phyloP scores from a whole-genome alignment of 2,329 filamentous ascomycete species.

The Cadophora sp. region DNA sequence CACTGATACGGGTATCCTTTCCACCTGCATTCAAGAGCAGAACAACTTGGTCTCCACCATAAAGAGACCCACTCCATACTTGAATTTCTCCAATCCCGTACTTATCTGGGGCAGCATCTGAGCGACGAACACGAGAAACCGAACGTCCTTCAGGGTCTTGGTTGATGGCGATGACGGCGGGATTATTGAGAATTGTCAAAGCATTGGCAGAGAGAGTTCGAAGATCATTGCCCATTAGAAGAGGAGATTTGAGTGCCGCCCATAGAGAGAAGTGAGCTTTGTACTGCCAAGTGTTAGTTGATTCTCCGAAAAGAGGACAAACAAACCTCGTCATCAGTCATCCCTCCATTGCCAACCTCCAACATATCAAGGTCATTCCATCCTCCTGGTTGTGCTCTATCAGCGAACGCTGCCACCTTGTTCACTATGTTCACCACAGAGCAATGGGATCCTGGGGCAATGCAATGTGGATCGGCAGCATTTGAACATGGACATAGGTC shows the following conservation, averaged over 20 bases:
- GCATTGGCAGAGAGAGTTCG: slow-evolving; percentile 27
- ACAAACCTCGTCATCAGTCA: slow-evolving; percentile 35
- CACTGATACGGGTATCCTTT: slow-evolving; percentile 51
- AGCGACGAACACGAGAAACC: slow-evolving; percentile 33
- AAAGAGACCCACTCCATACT: slow-evolving; percentile 54
- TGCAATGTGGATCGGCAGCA: slow-evolving; percentile 29
- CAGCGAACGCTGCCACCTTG: slow-evolving; percentile 32
- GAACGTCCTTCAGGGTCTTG: slow-evolving; percentile 35
- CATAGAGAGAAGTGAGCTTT: slow-evolving; percentile 37
- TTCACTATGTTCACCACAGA: slow-evolving; percentile 35
- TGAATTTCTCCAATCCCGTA: slow-evolving; percentile 54
- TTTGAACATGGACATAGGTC: slow-evolving; percentile 34
- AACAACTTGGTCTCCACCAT: slow-evolving; percentile 52
- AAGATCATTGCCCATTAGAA: slow-evolving; percentile 36
- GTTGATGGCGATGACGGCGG: slow-evolving; percentile 33
- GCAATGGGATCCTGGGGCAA: slow-evolving; percentile 35
- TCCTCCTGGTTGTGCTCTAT: slow-evolving; percentile 35
- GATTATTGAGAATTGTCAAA: slow-evolving; percentile 37
- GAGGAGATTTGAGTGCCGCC: slow-evolving; percentile 36
- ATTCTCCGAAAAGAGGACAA: background rate
- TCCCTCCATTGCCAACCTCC: slow-evolving; percentile 36
- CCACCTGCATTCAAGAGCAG: slow-evolving; percentile 56
- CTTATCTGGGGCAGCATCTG: slow-evolving; percentile 48
- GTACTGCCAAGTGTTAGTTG: slow-evolving; percentile 22
- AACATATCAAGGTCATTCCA: slow-evolving; percentile 39